phyloP scores from a whole-genome alignment of 805 yeast species.

The Soucietia sequanensis region DNA sequence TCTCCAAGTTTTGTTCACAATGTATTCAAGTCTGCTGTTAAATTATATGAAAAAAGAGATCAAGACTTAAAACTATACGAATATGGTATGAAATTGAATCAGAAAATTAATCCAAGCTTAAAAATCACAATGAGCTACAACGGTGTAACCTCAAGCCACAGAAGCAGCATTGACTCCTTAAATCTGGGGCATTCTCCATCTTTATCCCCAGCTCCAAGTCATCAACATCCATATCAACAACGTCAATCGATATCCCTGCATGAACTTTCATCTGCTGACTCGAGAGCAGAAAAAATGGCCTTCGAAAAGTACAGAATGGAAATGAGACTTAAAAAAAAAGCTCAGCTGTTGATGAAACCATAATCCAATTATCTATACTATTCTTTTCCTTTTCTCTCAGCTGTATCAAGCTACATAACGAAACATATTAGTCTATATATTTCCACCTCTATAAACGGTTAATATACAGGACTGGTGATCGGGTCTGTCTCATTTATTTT shows the following conservation, averaged over 20 bases:
- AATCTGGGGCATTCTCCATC: conserved; percentile 6
- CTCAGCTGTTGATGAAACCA: conserved; percentile 33
- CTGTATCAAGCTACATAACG: no score
- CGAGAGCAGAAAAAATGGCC: conserved; percentile 36
- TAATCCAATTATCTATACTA: no score
- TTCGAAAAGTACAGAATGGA: conserved; percentile 48
- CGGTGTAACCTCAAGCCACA: conserved; percentile 13
- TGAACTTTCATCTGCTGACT: conserved; percentile 7
- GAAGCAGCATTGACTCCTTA: conserved; percentile 20
- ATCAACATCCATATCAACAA: conserved; percentile 4
- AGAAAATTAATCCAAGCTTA: conserved; percentile 37
- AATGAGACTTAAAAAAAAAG: conserved; percentile 46
- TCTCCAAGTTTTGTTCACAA: conserved; percentile 18
- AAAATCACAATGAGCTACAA: conserved; percentile 24
- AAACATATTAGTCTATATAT: no score
- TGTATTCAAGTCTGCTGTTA: conserved; percentile 33
- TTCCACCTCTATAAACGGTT: no score
- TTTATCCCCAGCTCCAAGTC: conserved; percentile 4
- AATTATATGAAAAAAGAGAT: conserved; percentile 29
- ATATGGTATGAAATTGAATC: conserved; percentile 41
- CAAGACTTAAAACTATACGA: conserved; percentile 38
- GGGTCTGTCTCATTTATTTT: no score
- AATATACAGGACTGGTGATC: no score
- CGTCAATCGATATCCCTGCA: not conserved
- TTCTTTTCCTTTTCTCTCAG: no score